These are phyloP conservation scores for Rutstroemia sp. DNA, from an alignment of 2,329 filamentous ascomycete species.

Conservation along the genomic window DNA sequence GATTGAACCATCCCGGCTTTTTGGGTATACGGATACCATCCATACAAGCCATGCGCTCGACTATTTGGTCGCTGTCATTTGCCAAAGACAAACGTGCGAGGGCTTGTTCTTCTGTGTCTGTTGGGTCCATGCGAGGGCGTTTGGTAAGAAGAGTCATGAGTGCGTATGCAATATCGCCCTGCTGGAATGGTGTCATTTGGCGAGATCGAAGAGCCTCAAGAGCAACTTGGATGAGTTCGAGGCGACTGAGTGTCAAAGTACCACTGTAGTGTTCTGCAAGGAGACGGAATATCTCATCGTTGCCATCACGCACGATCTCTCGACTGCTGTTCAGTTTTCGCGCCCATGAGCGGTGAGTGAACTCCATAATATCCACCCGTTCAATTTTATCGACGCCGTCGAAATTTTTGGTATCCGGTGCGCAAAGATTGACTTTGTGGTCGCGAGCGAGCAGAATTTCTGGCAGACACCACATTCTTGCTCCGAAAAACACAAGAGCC, in stretches of 20 bases:
- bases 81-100: slow-evolving; percentile 28
- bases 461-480: slow-evolving; percentile 9
- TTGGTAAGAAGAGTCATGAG: slow-evolving; percentile 29
- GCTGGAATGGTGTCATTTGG: slow-evolving; percentile 6
- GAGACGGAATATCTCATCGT: slow-evolving; percentile 8
- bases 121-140: slow-evolving; percentile 20
- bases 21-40: background rate
- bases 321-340: background rate
- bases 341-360: slow-evolving; percentile 10
- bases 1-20: slow-evolving; percentile 17
- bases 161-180: slow-evolving; percentile 29
- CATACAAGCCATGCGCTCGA: slow-evolving; percentile 28
- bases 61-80: slow-evolving; percentile 29
- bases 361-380: slow-evolving; percentile 10
- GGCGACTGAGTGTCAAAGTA: slow-evolving; percentile 1
- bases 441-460: slow-evolving; percentile 9
- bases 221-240: slow-evolving; percentile 7
- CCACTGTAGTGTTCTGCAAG: slow-evolving; percentile 9
- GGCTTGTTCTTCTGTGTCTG: slow-evolving; percentile 27
- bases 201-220: slow-evolving; percentile 7
- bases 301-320: slow-evolving; percentile 2
- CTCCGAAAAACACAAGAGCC: slow-evolving; percentile 7
- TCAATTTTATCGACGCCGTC: slow-evolving; percentile 4
- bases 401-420: background rate
- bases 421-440: slow-evolving; percentile 7